phyloP scores from a whole-genome alignment of 2,329 filamentous ascomycete genomes.

The Elsinoe perseae region DNA sequence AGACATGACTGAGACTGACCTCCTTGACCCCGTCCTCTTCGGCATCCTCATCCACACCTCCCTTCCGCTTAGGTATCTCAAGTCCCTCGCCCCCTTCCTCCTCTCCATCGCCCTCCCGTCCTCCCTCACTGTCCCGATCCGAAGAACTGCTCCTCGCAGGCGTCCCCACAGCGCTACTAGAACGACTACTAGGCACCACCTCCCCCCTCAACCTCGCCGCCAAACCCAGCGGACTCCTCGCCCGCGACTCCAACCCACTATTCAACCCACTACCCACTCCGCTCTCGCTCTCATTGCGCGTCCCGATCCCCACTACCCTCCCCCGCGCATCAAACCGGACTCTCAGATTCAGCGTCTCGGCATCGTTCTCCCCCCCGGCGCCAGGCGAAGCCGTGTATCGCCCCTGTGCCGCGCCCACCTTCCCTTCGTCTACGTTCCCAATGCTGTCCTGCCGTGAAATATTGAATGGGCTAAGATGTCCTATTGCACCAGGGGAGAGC shows the following conservation, averaged over 20 bases:
- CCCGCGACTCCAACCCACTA: neutral
- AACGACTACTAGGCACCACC: constrained; percentile 27
- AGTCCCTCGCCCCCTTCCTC: neutral
- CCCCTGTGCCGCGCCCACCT: neutral
- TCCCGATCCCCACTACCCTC: neutral
- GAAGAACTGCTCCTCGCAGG: neutral
- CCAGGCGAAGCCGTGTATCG: neutral
- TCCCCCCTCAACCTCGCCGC: constrained; percentile 19
- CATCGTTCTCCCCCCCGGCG: constrained; percentile 2
- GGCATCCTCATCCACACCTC: constrained; percentile 19
- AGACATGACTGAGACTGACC: constrained; percentile 41
- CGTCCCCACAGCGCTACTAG: neutral
- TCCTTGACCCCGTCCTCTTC: constrained; percentile 28
- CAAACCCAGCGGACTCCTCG: constrained; percentile 9
- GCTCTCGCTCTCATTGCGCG: neutral
- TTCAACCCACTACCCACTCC: neutral
- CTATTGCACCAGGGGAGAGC: neutral
- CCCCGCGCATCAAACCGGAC: constrained; percentile 10
- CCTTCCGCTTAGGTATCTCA: neutral
- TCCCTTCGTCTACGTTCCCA: neutral
- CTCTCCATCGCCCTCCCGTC: neutral
- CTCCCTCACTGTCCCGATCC: neutral
- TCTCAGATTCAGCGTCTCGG: constrained; percentile 11
- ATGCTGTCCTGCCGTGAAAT: neutral
- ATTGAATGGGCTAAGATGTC: neutral